These are phyloP conservation scores for Russula brevipes DNA, from an alignment of 768 basidiomycete genomes.

Conservation along the genomic window DNA sequence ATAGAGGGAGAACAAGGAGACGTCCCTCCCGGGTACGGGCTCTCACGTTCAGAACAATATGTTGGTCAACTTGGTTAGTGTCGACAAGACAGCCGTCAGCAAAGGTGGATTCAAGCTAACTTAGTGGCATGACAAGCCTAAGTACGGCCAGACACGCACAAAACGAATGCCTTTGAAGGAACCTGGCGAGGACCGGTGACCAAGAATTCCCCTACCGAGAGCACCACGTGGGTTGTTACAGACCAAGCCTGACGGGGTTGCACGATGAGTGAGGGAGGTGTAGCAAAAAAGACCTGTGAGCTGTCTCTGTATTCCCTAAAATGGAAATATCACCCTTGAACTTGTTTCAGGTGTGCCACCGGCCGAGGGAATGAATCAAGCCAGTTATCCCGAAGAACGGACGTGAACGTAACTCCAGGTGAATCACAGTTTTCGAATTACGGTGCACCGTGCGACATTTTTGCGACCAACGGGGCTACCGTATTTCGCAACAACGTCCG, in stretches of 20 bases:
- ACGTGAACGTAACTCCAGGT: slow-evolving; percentile 7
- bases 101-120: background rate
- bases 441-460: slow-evolving; percentile 12
- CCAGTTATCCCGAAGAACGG: slow-evolving; percentile 3
- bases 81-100: background rate
- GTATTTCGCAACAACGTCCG: background rate
- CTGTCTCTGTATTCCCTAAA: background rate
- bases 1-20: slow-evolving; percentile 14
- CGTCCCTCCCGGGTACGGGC: background rate
- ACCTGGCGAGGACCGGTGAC: background rate
- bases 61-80: background rate
- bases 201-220: background rate
- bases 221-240: background rate
- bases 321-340: background rate
- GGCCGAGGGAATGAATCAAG: background rate
- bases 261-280: background rate
- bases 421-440: background rate
- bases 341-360: background rate
- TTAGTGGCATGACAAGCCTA: background rate
- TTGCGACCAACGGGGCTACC: slow-evolving; percentile 6
- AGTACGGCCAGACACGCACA: background rate
- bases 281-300: background rate
- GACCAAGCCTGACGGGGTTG: background rate
- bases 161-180: background rate
- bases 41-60: background rate